phyloP scores from a whole-genome alignment of 1,284 basidiomycete species.

The Termitomyces sp. region DNA sequence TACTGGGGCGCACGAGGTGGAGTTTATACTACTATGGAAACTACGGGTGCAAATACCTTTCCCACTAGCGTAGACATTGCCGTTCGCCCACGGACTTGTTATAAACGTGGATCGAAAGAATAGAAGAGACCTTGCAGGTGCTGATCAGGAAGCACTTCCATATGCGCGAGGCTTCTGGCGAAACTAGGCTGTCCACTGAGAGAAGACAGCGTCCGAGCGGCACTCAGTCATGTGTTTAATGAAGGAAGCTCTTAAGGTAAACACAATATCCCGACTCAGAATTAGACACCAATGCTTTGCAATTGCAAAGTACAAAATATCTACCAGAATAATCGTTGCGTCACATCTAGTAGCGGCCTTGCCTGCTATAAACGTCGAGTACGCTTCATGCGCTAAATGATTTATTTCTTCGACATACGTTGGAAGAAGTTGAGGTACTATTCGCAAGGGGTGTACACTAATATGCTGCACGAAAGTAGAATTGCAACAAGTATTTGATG shows the following conservation, averaged over 20 bases:
- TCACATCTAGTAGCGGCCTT: background rate
- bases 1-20: background rate
- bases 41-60: background rate
- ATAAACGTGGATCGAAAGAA: background rate
- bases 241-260: background rate
- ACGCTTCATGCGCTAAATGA: too few species aligned
- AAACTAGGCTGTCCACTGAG: background rate
- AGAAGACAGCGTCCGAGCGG: background rate
- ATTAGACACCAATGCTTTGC: background rate
- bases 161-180: background rate
- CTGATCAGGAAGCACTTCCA: slow-evolving; percentile 4
- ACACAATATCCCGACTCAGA: background rate
- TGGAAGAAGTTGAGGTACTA: background rate
- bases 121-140: slow-evolving; percentile 4
- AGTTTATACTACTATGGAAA: background rate
- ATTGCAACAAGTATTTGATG: background rate
- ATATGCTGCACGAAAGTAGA: too few species aligned
- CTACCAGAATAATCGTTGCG: background rate
- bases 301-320: background rate
- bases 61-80: background rate
- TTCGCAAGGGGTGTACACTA: too few species aligned
- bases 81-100: slow-evolving; percentile 1
- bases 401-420: background rate
- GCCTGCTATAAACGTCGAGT: too few species aligned
- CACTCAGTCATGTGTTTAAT: background rate